Percentiles rank a stretch among this genome's conserved stretches.
phyloP scores from a whole-genome alignment of 306 rosid genomes.

The Myrica gale region DNA sequence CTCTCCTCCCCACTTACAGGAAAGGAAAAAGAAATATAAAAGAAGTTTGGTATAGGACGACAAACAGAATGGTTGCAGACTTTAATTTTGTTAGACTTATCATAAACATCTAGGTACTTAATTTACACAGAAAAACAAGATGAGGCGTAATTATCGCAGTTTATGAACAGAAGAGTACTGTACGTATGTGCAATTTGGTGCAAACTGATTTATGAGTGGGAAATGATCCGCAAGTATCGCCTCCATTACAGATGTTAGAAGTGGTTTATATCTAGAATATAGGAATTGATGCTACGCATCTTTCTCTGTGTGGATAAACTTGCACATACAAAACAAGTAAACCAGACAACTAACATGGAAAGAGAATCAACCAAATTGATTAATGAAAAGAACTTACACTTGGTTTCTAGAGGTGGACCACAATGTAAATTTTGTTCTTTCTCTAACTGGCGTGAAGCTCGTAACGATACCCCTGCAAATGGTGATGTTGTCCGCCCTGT shows the following conservation, averaged over 20 bases:
- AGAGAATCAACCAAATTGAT: background rate
- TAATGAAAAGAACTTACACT: constrained; percentile 42
- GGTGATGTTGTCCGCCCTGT: constrained; percentile 41
- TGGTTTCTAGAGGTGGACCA: constrained; percentile 33
- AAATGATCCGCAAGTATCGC: background rate
- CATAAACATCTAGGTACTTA: background rate
- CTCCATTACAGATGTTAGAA: background rate
- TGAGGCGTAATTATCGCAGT: background rate
- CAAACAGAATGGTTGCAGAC: background rate
- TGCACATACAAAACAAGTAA: background rate
- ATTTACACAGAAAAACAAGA: background rate
- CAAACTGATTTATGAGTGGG: background rate
- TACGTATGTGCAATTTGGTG: background rate
- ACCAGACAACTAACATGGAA: background rate
- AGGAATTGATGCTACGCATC: background rate
- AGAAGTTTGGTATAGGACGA: background rate
- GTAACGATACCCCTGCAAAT: constrained; percentile 39
- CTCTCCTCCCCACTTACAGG: background rate
- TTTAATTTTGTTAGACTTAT: background rate
- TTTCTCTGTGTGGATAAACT: background rate
- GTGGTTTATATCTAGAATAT: background rate
- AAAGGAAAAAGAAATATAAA: background rate
- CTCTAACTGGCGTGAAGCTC: constrained; percentile 30
- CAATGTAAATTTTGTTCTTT: constrained; percentile 29
- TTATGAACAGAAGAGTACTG: background rate